phyloP scores from a whole-genome alignment of 2,329 filamentous ascomycete species.

The Verticillium nubilum region DNA sequence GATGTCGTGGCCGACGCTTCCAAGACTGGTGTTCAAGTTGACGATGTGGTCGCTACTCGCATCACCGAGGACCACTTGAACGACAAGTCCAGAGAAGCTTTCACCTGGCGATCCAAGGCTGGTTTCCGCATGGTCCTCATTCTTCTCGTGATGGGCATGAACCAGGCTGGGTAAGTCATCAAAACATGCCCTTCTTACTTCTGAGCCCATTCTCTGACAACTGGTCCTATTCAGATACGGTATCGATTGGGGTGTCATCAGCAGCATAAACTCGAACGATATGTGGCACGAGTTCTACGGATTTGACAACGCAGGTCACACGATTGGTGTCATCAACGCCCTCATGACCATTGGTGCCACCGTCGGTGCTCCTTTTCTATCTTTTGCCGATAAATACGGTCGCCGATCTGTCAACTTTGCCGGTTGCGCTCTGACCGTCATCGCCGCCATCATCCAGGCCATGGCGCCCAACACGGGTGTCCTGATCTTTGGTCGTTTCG shows the following conservation, averaged over 20 bases:
- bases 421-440: constrained; percentile 37
- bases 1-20: constrained; percentile 23
- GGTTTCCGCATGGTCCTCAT: constrained; percentile 33
- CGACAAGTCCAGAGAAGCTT: constrained; percentile 31
- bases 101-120: constrained; percentile 32
- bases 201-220: neutral
- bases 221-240: constrained; percentile 27
- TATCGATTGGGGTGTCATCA: constrained; percentile 44
- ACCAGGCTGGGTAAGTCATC: constrained; percentile 30
- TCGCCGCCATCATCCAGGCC: constrained; percentile 35
- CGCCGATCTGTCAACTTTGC: constrained; percentile 42
- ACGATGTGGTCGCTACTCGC: constrained; percentile 37
- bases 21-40: constrained; percentile 27
- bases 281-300: constrained; percentile 38
- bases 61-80: constrained; percentile 40
- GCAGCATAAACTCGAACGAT: constrained; percentile 35
- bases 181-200: neutral
- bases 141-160: constrained; percentile 39
- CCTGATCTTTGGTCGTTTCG: constrained; percentile 45
- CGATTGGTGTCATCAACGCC: constrained; percentile 37
- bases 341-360: constrained; percentile 41
- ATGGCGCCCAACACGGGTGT: constrained; percentile 28
- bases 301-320: constrained; percentile 31
- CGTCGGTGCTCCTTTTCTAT: constrained; percentile 42
- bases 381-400: constrained; percentile 44